These are phyloP conservation scores for Fomitopsis palustris DNA, from an alignment of 1,284 basidiomycete genomes.

Conservation along the genomic window DNA sequence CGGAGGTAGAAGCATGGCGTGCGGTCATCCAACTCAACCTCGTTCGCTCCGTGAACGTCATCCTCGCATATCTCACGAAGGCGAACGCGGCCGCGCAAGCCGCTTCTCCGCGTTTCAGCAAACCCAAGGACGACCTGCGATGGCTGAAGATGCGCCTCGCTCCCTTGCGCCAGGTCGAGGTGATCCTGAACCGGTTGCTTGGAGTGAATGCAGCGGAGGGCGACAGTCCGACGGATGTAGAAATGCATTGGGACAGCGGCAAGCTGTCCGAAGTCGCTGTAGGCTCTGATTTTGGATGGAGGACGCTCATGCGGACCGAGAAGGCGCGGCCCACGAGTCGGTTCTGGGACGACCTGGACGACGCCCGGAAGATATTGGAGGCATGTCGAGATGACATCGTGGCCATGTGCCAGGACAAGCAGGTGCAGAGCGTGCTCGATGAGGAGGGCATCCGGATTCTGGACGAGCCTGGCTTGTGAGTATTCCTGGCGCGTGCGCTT, in stretches of 20 bases:
- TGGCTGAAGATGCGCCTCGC: slow-evolving; percentile 48
- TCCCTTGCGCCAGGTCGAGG: slow-evolving; percentile 53
- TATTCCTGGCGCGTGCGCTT: slow-evolving; percentile 7
- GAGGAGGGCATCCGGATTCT: slow-evolving; percentile 43
- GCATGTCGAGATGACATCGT: slow-evolving; percentile 54
- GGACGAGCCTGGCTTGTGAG: slow-evolving; percentile 61
- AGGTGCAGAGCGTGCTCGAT: slow-evolving; percentile 38
- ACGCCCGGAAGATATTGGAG: slow-evolving; percentile 45
- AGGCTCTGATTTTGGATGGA: slow-evolving; percentile 49
- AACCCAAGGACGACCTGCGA: slow-evolving; percentile 31
- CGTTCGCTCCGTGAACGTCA: slow-evolving; percentile 54
- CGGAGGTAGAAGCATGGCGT: slow-evolving; percentile 56
- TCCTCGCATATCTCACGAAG: slow-evolving; percentile 41
- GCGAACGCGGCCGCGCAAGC: not conserved
- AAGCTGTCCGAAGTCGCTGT: slow-evolving; percentile 38
- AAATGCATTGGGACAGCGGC: slow-evolving; percentile 5
- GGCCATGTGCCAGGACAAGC: slow-evolving; percentile 44
- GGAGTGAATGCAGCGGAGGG: slow-evolving; percentile 12
- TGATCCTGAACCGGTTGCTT: slow-evolving; percentile 36
- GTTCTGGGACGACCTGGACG: slow-evolving; percentile 32
- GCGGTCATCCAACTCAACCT: slow-evolving; percentile 64
- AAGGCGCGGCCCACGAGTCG: slow-evolving; percentile 2
- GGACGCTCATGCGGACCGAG: slow-evolving; percentile 22
- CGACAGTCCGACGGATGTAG: not conserved
- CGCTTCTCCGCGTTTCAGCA: slow-evolving; percentile 6